These are phyloP conservation scores for Hanseniaspora occidentalis DNA, from an alignment of 805 yeast species.

Conservation along the genomic window DNA sequence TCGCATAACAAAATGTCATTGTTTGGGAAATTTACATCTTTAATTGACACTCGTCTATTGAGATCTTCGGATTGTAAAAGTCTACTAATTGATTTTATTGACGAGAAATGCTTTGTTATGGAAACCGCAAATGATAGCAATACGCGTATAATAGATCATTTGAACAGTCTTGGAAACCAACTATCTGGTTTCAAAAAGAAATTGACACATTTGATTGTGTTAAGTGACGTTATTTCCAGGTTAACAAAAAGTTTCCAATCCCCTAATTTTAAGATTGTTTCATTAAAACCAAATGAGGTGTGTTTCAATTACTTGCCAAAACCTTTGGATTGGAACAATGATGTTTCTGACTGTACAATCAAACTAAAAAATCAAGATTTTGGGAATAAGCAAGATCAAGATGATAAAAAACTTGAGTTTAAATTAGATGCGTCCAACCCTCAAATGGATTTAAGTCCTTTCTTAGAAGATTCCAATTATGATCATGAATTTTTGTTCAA, in stretches of 20 bases:
- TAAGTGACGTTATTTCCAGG: constrained; percentile 24
- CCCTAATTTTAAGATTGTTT: constrained; percentile 20
- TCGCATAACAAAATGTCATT: background rate
- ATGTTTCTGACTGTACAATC: constrained; percentile 22
- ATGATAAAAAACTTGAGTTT: constrained; percentile 19
- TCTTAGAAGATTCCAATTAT: constrained; percentile 17
- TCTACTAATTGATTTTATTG: constrained; percentile 2
- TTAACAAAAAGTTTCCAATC: constrained; percentile 23
- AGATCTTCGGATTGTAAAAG: constrained; percentile 1
- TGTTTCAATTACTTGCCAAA: constrained; percentile 23
- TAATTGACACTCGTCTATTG: constrained; percentile 4
- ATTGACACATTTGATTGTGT: constrained; percentile 21
- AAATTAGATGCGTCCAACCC: constrained; percentile 22
- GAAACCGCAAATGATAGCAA: background rate
- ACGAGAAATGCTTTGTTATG: constrained; percentile 4
- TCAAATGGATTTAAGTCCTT: constrained; percentile 22
- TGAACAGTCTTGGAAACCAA: constrained; percentile 3
- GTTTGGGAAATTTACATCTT: constrained; percentile 5
- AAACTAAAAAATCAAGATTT: constrained; percentile 3
- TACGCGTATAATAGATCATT: background rate
- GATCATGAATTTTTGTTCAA: constrained; percentile 24
- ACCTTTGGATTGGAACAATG: constrained; percentile 4
- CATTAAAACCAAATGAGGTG: constrained; percentile 22
- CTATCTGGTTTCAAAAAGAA: constrained; percentile 16
- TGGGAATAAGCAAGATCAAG: constrained; percentile 3